Evolutionary conservation across 768 basidiomycete genomes (phyloP), one percentile per base, ranked within the genome.

Genomic region (Hypsizygus marmoreus): DNA sequence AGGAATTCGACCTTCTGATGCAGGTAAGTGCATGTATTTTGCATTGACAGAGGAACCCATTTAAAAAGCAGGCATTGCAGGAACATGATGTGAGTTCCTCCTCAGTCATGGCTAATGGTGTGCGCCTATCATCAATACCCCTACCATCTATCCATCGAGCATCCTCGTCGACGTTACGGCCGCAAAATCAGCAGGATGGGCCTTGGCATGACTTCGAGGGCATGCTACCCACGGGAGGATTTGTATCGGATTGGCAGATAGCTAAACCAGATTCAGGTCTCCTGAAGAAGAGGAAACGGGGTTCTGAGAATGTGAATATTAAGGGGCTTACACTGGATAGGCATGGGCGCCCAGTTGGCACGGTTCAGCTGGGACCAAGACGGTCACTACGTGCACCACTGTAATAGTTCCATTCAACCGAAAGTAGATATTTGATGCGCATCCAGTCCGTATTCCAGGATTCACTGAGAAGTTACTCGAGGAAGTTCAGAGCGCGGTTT

Each of bases 331-430:
- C 54, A n/a, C 50, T 77, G n/a, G 68, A 73, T 43, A 56, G 25
- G 16, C 67, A 67, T 22, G 71, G 73, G 1, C 64, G 63, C 8
- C 68, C 72, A 17, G 61, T 58, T 6, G 56, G 45, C 2, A 54
- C 65, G 0, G 63, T 75, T 3, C 71, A 72, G 25, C 50, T 67
- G 22, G 75, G 75, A n/a, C 72, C 69, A 3, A 72, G 59, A 49
- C 62, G 58, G 16, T 42, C 35, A 9, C 37, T 51, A 22, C 56
- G 51, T 20, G 34, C 40, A 40, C 29, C 29, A 2, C 25, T 29
- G 31, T 40, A 30, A 26, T 3, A 4, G 12, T 11, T 40, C 4
- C 9, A 13, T 9, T 40, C 8, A 13, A 19, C 26, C n/a, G n/a
- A n/a, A n/a, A n/a, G n/a, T n/a, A 32, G n/a, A n/a, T n/a, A n/a